phyloP scores from a whole-genome alignment of 106 monocot genomes.

The Dendrobium officinale region DNA sequence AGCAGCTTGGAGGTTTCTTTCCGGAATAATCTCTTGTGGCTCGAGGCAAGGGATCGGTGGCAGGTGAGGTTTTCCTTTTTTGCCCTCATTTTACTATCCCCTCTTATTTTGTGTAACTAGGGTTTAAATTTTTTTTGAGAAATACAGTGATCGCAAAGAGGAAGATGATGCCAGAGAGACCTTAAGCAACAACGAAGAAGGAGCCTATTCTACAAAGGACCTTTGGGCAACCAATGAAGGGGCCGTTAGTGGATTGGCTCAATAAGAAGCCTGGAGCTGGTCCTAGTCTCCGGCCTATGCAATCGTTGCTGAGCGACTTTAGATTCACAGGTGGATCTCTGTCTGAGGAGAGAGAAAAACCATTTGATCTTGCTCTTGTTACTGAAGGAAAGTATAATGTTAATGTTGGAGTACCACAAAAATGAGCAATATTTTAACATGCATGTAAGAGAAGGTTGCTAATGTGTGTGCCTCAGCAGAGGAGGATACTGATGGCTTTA shows the following conservation, averaged over 20 bases:
- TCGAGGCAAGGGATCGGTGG: no score
- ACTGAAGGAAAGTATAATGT: neutral
- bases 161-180: constrained; percentile 6
- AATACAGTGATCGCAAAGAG: constrained; percentile 5
- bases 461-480: constrained; percentile 1
- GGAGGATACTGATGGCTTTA: constrained; percentile 9
- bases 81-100: no score
- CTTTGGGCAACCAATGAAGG: neutral
- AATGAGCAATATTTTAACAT: neutral
- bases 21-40: no score
- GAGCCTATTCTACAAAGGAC: neutral
- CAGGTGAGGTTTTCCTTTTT: no score
- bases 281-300: constrained; percentile 10
- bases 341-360: neutral
- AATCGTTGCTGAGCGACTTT: constrained; percentile 15
- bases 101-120: no score
- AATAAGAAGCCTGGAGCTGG: constrained; percentile 10
- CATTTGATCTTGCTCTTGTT: neutral
- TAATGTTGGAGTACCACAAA: neutral
- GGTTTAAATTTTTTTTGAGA: neutral
- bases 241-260: neutral
- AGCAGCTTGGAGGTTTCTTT: no score
- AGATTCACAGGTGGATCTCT: constrained; percentile 16
- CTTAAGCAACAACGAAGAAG: neutral
- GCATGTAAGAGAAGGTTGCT: neutral